These are phyloP conservation scores for Coemansia sp. DNA, from an alignment of 192 early-diverging fungal species.

Conservation along the genomic window DNA sequence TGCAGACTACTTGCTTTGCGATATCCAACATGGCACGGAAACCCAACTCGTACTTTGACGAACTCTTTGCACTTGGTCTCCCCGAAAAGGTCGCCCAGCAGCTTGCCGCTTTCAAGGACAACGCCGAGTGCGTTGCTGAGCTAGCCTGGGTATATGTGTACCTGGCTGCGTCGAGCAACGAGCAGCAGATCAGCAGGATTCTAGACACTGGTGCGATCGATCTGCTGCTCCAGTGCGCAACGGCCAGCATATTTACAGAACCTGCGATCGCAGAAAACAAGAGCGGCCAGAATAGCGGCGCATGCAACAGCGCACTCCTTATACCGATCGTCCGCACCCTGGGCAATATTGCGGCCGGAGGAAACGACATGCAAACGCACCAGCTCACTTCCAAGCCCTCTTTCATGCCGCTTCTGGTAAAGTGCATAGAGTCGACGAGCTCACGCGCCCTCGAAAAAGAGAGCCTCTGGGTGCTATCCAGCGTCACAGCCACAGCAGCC, in stretches of 20 bases:
- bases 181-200: conserved; percentile 48
- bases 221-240: conserved; percentile 8
- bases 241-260: conserved; percentile 17
- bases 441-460: conserved; percentile 63
- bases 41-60: conserved; percentile 54
- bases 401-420: conserved; percentile 48
- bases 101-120: conserved; percentile 29
- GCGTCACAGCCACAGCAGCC: conserved; percentile 55
- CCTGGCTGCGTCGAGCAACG: conserved; percentile 53
- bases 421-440: conserved; percentile 22
- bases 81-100: conserved; percentile 50
- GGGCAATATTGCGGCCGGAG: conserved; percentile 64
- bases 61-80: conserved; percentile 52
- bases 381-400: conserved; percentile 40
- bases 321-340: conserved; percentile 63
- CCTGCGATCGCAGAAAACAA: too few species aligned
- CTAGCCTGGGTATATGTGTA: conserved; percentile 66
- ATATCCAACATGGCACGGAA: conserved; percentile 66
- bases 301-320: conserved; percentile 23
- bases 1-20: conserved; percentile 71
- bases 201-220: conserved; percentile 39
- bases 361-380: conserved; percentile 58
- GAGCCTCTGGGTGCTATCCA: conserved; percentile 67
- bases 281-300: too few species aligned
- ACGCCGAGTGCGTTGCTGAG: conserved; percentile 56